Base-by-base conservation (phyloP, 106 monocot species). In the Dioscorea dumetorum region DNA sequence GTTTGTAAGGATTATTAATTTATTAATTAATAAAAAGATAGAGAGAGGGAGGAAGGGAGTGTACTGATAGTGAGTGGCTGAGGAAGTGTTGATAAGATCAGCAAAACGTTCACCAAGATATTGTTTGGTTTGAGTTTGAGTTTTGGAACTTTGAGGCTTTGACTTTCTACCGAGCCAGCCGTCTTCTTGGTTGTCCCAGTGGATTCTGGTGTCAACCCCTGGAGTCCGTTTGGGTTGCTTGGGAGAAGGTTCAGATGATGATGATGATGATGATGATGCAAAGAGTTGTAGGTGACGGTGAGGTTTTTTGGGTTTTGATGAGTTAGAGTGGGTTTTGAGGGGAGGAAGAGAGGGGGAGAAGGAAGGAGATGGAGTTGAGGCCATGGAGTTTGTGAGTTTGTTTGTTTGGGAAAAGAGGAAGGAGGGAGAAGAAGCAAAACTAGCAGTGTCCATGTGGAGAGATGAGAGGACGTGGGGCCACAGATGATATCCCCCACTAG, bases 171-270 rank as follows among this genome's bases (percentile, higher is more conserved):
- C 94, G 14, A 94, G 11, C 94, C 94, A 94, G 5, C 94, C 90
- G 50, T 94, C 94, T 24, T 90, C 84, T 0, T 78, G 79, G 41
- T 67, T 78, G 54, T 72, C 71, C 94, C 94, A 94, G 74, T 90
- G 90, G 48, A 94, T 94, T 73, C 94, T 87, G 49, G 94, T 94
- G 73, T 94, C 94, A 2, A 84, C 87, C 1, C 74, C 72, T 0
- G 78, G 86, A 50, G 82, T 63, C 8, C 66, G 48, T 81, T 17
- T 65, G 69, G 8, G 66, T 48, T 15, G 33, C 2, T 76, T 15
- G 24, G 67, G 24, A 19, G 70, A 15, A 24, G 67, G 63, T 35
- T 73, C 63, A 8, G 21, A 50, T 20, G 69, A 54, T 24, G 72
- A 19, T 32, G 64, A 64, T 3, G 80, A 50, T 17, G 71, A 24